A percentile compares a stretch with the other conserved stretches of the same genome.
Evolutionary conservation across 139 green algal species (phyloP).

Genomic region (Pleodorina starrii): DNA sequence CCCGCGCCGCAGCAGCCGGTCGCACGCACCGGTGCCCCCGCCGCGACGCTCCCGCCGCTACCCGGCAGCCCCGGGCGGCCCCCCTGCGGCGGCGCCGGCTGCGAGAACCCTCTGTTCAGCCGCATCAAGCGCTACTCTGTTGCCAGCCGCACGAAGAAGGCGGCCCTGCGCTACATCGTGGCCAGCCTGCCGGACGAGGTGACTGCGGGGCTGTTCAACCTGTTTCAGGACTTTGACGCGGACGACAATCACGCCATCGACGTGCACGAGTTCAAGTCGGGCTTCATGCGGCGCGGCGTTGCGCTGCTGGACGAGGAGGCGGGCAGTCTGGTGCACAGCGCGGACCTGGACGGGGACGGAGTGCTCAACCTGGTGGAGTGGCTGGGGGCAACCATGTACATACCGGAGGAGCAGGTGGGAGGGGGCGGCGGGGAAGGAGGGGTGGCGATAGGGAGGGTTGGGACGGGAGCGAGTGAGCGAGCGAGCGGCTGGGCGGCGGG

Average conservation of each 20-base stretch:
- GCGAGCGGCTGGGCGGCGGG: too few relatives aligned
- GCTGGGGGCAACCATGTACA: constrained; percentile 21
- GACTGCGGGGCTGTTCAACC: constrained; percentile 35
- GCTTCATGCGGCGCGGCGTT: constrained; percentile 36
- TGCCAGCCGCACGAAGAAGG: constrained; percentile 18
- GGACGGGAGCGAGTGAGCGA: too few relatives aligned
- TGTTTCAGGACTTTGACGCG: constrained; percentile 47
- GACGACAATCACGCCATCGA: constrained; percentile 34
- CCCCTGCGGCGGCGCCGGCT: not conserved
- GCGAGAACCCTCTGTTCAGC: constrained; percentile 29
- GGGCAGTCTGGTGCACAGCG: not conserved
- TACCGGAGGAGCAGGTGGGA: constrained; percentile 29
- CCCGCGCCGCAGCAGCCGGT: not conserved
- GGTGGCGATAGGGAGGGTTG: not conserved
- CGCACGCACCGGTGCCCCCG: not conserved
- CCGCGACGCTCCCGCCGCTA: constrained; percentile 21
- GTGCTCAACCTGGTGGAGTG: constrained; percentile 47
- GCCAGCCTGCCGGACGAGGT: constrained; percentile 35
- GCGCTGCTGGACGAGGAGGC: constrained; percentile 41
- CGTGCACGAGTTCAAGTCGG: constrained; percentile 12
- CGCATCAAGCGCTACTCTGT: constrained; percentile 33
- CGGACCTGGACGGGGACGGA: constrained; percentile 43
- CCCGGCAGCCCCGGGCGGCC: not conserved
- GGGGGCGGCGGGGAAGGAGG: too few relatives aligned
- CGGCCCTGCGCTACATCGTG: constrained; percentile 39